phyloP scores from a whole-genome alignment of 2,329 filamentous ascomycete genomes.

The Fusarium coffeatum region DNA sequence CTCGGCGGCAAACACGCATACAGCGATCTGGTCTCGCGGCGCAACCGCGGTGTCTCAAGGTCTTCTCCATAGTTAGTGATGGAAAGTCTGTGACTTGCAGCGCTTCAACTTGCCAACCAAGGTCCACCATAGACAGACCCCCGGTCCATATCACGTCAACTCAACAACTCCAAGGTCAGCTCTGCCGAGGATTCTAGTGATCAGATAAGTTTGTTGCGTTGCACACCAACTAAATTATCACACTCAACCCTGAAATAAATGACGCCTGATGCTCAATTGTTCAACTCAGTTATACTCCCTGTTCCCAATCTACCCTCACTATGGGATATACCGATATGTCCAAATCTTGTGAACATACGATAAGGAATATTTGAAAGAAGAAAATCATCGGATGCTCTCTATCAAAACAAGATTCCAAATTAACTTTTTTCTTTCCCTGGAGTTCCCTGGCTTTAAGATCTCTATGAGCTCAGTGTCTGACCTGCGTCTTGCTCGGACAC shows the following conservation, averaged over 20 bases:
- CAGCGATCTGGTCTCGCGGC: conserved; percentile 26
- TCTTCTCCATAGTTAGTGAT: conserved; percentile 32
- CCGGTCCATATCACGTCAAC: conserved; percentile 27
- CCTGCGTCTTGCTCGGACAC: conserved; percentile 34
- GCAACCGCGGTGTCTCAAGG: conserved; percentile 40
- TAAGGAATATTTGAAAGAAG: not conserved
- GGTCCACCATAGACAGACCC: conserved; percentile 24
- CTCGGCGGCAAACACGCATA: conserved; percentile 26
- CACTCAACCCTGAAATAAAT: conserved; percentile 5
- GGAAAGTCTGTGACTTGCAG: conserved; percentile 27
- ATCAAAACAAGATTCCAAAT: not conserved
- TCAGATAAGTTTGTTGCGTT: conserved; percentile 8
- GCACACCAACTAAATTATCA: not conserved
- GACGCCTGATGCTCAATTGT: conserved; percentile 16
- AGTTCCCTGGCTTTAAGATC: not conserved
- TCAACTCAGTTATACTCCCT: not conserved
- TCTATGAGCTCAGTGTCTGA: conserved; percentile 1
- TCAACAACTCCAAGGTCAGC: conserved; percentile 32
- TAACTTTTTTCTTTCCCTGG: not conserved
- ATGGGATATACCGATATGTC: not conserved
- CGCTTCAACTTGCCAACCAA: conserved; percentile 33
- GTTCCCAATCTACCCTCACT: not conserved
- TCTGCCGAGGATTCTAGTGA: conserved; percentile 20
- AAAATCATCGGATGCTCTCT: not conserved
- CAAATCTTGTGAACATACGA: not conserved